Base-by-base conservation (phyloP, 306 rosid genomes). In the Calophaca sinica region DNA sequence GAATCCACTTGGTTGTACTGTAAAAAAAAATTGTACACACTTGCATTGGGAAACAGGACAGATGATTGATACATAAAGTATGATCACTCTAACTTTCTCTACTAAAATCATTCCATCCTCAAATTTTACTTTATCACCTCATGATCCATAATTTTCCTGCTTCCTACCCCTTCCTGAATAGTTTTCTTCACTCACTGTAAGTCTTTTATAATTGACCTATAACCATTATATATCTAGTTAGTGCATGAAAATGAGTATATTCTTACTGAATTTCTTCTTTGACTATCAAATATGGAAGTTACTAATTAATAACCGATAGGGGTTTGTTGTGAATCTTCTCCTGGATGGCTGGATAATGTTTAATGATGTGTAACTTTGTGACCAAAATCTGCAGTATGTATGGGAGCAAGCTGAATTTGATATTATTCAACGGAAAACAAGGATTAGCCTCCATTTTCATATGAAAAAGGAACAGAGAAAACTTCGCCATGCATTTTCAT, bases 401-500 rank as follows among this genome's bases (percentile, higher is more conserved):
- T 94, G 98, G 96, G 98, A 94, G 87, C 97, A 94, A 87, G 97
- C 89, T 50, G 98, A 94, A 63, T 94, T 91, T 10, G 96, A 94
- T 79, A 79, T 91, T 57, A 71, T 91, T 76, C 90, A 89, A 80
- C 88, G 97, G 46, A 94, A 86, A 82, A 91, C 97, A 77, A 88
- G 96, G 86, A 91, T 91, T 69, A 88, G 96, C 80, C 93, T 94
- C 68, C 98, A 91, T 83, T 94, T 88, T 80, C 89, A 88, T 77
- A 72, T 91, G 76, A 83, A 87, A 77, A 89, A 87, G 83, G 94
- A 78, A 68, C 89, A 87, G 75, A 88, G 88, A 80, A 93, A 93
- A 64, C 66, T 91, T 53, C 85, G 90, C 39, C 96, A 84, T 82
- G 96, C 96, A 46, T 94, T 94, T 87, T 91, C 97, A 38, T 94